These are phyloP conservation scores for Botryosphaeria dothidea DNA, from an alignment of 2,329 filamentous ascomycete genomes.

Conservation along the genomic window DNA sequence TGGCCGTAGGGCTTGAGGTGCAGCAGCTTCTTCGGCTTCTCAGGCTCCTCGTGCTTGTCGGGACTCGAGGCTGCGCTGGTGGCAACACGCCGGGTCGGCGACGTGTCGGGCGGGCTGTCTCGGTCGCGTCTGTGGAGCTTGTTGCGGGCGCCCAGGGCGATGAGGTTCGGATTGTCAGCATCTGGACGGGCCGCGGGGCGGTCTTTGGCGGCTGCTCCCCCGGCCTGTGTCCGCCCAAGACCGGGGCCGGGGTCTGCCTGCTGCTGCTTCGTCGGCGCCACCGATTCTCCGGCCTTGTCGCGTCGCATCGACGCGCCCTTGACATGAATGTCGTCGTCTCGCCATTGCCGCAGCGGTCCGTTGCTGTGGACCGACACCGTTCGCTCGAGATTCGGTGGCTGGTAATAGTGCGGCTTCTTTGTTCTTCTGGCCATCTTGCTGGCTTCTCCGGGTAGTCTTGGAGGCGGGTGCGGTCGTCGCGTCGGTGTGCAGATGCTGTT, in stretches of 20 bases:
- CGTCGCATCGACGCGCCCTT: not conserved
- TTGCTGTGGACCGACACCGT: not conserved
- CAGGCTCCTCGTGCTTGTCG: not conserved
- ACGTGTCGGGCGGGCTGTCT: not conserved
- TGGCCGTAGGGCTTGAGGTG: not conserved
- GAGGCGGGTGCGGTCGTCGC: not conserved
- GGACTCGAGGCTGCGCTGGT: not conserved
- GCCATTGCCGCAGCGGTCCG: not conserved
- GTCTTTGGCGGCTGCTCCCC: not conserved
- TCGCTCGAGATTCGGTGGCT: not conserved
- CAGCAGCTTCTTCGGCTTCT: not conserved
- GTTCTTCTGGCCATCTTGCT: not conserved
- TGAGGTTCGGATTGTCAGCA: constrained; percentile 14
- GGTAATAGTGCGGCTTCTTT: not conserved
- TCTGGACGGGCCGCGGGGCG: constrained; percentile 2
- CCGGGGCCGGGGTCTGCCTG: not conserved
- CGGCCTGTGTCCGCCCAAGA: not conserved
- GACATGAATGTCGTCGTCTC: not conserved
- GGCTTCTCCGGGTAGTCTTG: not conserved
- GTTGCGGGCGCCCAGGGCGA: constrained; percentile 5
- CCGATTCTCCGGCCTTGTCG: not conserved
- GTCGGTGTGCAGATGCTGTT: not conserved
- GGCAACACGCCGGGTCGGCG: not conserved
- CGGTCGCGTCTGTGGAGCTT: not conserved
- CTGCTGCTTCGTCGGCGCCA: not conserved